Conservation (phyloP, 179 eudicot species). For the Sideroxylon spinosum region DNA sequence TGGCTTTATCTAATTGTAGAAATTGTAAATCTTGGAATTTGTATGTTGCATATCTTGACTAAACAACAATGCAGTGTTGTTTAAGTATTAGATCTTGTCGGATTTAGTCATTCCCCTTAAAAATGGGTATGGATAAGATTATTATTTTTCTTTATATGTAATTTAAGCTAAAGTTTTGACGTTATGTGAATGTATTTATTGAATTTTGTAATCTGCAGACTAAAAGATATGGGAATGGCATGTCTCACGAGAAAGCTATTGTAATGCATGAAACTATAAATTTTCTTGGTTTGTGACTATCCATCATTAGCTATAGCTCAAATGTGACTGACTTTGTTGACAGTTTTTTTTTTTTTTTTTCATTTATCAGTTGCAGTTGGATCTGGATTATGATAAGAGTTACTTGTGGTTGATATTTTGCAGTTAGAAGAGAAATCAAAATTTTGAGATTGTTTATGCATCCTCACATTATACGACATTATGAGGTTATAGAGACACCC, state of each 20-base stretch:
- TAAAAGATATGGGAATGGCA: neutral
- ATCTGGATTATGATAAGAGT: slow-evolving; percentile 1
- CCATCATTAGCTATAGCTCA: neutral
- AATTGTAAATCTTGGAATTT: too few relatives aligned
- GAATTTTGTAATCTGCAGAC: neutral
- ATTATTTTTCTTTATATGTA: too few relatives aligned
- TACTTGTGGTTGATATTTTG: slow-evolving; percentile 20
- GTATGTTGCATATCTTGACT: too few relatives aligned
- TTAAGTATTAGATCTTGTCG: too few relatives aligned
- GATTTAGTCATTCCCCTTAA: too few relatives aligned
- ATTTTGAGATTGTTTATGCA: slow-evolving; percentile 95
- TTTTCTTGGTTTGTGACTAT: too few relatives aligned
- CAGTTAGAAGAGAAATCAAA: slow-evolving; percentile 91
- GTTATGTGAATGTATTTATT: neutral
- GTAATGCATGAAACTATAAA: neutral
- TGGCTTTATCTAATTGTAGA: too few relatives aligned
- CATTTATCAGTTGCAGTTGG: slow-evolving; percentile 4
- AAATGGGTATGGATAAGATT: too few relatives aligned
- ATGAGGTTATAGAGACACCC: slow-evolving; percentile 92
- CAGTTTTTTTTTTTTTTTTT: neutral
- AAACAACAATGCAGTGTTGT: too few relatives aligned
- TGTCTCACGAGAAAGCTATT: neutral
- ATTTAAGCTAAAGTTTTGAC: too few relatives aligned
- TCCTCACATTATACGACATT: slow-evolving; percentile 90
- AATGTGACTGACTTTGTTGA: neutral